phyloP scores from a whole-genome alignment of 2,329 filamentous ascomycete genomes.

The Chalaropsis ovoidea region DNA sequence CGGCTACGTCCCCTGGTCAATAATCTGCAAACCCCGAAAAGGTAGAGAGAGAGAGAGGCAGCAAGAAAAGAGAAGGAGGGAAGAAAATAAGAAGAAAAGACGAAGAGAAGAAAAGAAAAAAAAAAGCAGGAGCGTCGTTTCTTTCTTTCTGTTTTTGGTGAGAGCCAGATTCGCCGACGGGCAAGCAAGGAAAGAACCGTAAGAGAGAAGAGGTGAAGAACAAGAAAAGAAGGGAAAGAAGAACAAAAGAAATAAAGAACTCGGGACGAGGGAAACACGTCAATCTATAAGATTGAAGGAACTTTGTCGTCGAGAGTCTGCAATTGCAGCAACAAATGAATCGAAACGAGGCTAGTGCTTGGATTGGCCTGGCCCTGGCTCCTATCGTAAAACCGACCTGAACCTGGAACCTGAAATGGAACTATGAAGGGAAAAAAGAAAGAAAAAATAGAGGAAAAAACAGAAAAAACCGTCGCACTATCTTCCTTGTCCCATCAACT shows the following conservation, averaged over 20 bases:
- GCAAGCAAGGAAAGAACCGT: constrained; percentile 9
- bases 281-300: constrained; percentile 18
- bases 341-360: constrained; percentile 25
- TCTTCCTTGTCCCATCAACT: neutral
- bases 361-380: constrained; percentile 23
- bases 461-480: constrained; percentile 6
- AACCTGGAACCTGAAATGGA: constrained; percentile 25
- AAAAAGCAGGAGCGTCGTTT: neutral
- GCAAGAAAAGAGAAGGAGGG: constrained; percentile 13
- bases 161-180: no score
- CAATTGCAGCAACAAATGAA: constrained; percentile 20
- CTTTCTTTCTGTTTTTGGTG: neutral
- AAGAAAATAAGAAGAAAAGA: constrained; percentile 1
- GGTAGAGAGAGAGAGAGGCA: constrained; percentile 9
- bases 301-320: constrained; percentile 8
- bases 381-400: constrained; percentile 22
- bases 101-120: constrained; percentile 3
- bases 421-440: constrained; percentile 9
- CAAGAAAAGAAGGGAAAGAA: constrained; percentile 14
- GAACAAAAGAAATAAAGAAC: constrained; percentile 14
- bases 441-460: neutral
- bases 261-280: constrained; percentile 6
- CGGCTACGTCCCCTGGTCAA: constrained; percentile 26
- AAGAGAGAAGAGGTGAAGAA: constrained; percentile 16
- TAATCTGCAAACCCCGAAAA: constrained; percentile 11